phyloP scores from a whole-genome alignment of 2,329 filamentous ascomycete species.

The Sporothrix pseudoabietina region DNA sequence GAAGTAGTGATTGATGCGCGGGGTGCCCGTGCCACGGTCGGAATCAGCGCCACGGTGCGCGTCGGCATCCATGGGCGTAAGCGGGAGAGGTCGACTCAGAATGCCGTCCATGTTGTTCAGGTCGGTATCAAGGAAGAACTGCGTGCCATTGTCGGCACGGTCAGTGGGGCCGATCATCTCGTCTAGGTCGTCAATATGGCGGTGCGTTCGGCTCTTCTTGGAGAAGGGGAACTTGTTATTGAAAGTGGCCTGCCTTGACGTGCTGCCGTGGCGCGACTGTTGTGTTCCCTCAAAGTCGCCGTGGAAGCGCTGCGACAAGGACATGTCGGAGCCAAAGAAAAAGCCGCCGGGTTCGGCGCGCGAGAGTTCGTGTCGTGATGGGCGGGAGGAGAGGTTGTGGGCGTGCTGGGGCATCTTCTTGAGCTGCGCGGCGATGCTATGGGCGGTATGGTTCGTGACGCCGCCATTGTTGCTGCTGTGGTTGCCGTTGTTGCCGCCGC shows the following conservation, averaged over 20 bases:
- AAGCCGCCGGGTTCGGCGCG: constrained; percentile 39
- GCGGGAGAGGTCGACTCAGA: constrained; percentile 67
- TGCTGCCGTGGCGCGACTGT: constrained; percentile 31
- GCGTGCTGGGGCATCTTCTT: constrained; percentile 56
- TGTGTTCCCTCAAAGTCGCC: constrained; percentile 39
- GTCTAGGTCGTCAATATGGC: constrained; percentile 55
- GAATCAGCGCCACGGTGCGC: constrained; percentile 50
- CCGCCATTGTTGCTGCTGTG: not conserved
- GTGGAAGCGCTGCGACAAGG: constrained; percentile 38
- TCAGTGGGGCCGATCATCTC: constrained; percentile 64
- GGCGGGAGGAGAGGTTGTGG: constrained; percentile 55
- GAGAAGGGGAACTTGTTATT: constrained; percentile 66
- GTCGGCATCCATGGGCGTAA: constrained; percentile 69
- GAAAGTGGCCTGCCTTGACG: constrained; percentile 54
- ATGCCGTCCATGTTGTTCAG: constrained; percentile 91
- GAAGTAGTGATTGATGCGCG: constrained; percentile 34
- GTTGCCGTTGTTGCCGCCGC: not conserved
- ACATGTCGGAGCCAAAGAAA: constrained; percentile 35
- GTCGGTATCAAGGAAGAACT: constrained; percentile 84
- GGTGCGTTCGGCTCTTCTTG: constrained; percentile 55
- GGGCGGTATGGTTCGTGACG: not conserved
- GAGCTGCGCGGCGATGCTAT: constrained; percentile 43
- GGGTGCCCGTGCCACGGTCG: constrained; percentile 27
- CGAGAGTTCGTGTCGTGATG: constrained; percentile 52
- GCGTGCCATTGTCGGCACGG: constrained; percentile 53